Evolutionary conservation across 2,329 filamentous ascomycete species (phyloP).

Genomic region (Ophiocordyceps sinensis): DNA sequence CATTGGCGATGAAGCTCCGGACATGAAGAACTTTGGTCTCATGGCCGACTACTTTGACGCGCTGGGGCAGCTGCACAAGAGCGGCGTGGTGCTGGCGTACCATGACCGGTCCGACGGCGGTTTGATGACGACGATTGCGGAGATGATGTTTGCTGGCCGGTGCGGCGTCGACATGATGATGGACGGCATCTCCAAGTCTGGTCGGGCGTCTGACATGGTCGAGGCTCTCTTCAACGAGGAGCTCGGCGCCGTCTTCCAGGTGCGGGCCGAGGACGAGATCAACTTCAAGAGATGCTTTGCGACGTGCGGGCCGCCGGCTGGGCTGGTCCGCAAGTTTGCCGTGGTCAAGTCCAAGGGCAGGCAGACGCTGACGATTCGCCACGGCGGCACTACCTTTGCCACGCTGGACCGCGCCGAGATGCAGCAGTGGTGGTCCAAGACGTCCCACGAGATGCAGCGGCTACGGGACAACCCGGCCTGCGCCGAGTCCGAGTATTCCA

Average conservation of each 20-base stretch:
- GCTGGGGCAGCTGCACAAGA: slow-evolving; percentile 47
- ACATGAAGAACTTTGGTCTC: slow-evolving; percentile 68
- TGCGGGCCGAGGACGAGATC: slow-evolving; percentile 69
- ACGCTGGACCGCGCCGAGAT: slow-evolving; percentile 56
- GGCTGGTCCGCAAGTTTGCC: slow-evolving; percentile 74
- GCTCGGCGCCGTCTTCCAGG: slow-evolving; percentile 89
- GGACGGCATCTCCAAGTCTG: slow-evolving; percentile 53
- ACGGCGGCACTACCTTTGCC: slow-evolving; percentile 54
- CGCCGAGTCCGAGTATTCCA: slow-evolving; percentile 68
- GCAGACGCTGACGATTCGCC: slow-evolving; percentile 64
- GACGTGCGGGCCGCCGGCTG: slow-evolving; percentile 70
- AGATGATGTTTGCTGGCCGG: slow-evolving; percentile 97
- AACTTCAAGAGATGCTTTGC: slow-evolving; percentile 84
- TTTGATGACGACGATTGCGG: slow-evolving; percentile 74
- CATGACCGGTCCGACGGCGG: slow-evolving; percentile 92
- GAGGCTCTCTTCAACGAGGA: slow-evolving; percentile 90
- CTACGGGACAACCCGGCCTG: slow-evolving; percentile 78
- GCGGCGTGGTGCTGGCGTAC: slow-evolving; percentile 65
- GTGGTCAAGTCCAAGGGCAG: slow-evolving; percentile 53
- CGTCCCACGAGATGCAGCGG: slow-evolving; percentile 82
- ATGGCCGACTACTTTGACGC: slow-evolving; percentile 90
- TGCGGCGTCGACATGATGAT: slow-evolving; percentile 78
- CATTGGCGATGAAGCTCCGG: slow-evolving; percentile 70
- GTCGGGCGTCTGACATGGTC: slow-evolving; percentile 49
- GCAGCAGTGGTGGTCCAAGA: slow-evolving; percentile 78